Evolutionary conservation across 192 early-diverging fungal genomes (phyloP).

Genomic region (Dissophora globulifera): DNA sequence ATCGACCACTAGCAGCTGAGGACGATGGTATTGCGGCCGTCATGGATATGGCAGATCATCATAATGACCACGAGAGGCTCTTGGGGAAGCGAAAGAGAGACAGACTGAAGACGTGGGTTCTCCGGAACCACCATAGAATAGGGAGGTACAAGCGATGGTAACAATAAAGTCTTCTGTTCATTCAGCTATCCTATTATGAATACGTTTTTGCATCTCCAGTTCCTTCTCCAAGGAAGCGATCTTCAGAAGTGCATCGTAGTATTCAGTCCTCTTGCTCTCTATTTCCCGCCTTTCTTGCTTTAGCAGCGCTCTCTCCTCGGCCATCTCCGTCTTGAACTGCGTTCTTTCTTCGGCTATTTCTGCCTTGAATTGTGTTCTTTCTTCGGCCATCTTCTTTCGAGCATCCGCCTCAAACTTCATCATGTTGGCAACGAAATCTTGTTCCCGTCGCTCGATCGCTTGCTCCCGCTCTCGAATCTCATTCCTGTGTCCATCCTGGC

Average conservation of each 20-base stretch:
- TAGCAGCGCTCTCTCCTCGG: not conserved
- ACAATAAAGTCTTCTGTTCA: constrained; percentile 3
- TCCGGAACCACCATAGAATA: constrained; percentile 1
- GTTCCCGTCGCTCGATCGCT: not conserved
- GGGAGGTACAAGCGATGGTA: too few relatives aligned
- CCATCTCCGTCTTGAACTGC: constrained; percentile 2
- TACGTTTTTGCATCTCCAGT: constrained; percentile 3
- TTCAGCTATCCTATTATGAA: too few relatives aligned
- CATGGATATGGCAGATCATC: not conserved
- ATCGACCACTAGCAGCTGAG: not conserved
- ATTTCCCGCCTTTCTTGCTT: not conserved
- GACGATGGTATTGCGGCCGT: not conserved
- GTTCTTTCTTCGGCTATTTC: not conserved
- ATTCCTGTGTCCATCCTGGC: not conserved
- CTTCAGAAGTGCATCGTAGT: not conserved
- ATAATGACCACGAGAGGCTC: not conserved
- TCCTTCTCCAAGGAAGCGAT: not conserved
- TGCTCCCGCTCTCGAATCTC: not conserved
- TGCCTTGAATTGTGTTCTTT: not conserved
- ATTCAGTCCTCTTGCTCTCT: not conserved
- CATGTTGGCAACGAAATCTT: not conserved
- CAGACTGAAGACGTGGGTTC: not conserved
- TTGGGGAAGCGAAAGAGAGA: not conserved
- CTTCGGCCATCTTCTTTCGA: too few relatives aligned
- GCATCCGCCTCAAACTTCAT: not conserved